Evolutionary conservation across 2,329 filamentous ascomycete genomes (phyloP).

Genomic region (Aspergillus sp.): DNA sequence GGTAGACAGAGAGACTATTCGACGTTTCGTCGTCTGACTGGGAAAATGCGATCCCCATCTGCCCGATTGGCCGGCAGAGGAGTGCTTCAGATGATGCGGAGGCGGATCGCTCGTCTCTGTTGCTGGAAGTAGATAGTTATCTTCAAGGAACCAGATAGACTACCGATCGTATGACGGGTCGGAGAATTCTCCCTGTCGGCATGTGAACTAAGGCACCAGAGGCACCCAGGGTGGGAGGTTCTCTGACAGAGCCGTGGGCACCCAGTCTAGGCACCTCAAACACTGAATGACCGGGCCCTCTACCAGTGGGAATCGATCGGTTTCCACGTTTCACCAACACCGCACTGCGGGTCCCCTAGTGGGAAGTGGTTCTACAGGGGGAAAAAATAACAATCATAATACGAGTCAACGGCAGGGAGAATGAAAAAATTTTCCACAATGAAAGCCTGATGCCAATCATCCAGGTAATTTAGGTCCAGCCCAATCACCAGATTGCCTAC

Average conservation of each 20-base stretch:
- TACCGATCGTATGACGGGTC: not conserved
- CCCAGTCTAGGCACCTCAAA: too few species aligned
- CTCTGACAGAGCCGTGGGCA: too few species aligned
- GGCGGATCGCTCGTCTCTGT: not conserved
- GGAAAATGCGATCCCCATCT: too few species aligned
- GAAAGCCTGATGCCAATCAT: not conserved
- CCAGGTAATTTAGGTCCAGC: not conserved
- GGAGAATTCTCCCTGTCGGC: not conserved
- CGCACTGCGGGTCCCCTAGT: not conserved
- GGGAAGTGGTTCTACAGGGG: slow-evolving; percentile 1
- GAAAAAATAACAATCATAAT: not conserved
- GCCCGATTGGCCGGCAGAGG: not conserved
- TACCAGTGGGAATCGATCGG: not conserved
- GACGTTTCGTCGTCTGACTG: too few species aligned
- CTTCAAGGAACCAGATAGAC: not conserved
- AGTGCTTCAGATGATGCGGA: not conserved
- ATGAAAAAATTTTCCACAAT: not conserved
- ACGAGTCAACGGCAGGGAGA: not conserved
- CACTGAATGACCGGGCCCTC: not conserved
- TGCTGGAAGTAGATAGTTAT: not conserved
- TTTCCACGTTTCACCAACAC: slow-evolving; percentile 1
- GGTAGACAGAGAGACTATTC: too few species aligned
- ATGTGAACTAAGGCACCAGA: not conserved
- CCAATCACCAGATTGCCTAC: not conserved
- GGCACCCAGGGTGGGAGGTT: too few species aligned